Evolutionary conservation across 495 filamentous ascomycete genomes (phyloP).

Genomic region (Penicillium daleae): DNA sequence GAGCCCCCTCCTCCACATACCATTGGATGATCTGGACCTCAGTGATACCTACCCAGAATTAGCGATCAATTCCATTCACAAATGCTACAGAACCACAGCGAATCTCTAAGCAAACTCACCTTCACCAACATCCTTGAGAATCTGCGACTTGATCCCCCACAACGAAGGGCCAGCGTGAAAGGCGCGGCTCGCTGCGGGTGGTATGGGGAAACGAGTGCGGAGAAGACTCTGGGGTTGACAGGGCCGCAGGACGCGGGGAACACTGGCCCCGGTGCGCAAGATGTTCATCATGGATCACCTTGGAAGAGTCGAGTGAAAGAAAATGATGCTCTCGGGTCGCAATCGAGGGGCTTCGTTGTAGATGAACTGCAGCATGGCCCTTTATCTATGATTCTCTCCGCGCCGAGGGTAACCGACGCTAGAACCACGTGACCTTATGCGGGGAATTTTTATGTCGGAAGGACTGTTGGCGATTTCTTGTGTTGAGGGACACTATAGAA

Average conservation of each 20-base stretch:
- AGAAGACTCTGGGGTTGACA: conserved; percentile 35
- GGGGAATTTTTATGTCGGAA: conserved; percentile 6
- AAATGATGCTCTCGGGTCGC: conserved; percentile 1
- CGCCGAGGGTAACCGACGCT: conserved; percentile 50
- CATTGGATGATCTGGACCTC: conserved; percentile 99
- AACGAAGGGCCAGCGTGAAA: conserved; percentile 66
- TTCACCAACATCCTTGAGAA: conserved; percentile 96
- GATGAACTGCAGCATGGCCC: conserved; percentile 16
- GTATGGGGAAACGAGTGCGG: conserved; percentile 32
- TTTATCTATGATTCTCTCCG: conserved; percentile 27
- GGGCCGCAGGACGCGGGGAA: conserved; percentile 33
- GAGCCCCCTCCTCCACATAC: conserved; percentile 96
- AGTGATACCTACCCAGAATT: conserved; percentile 71
- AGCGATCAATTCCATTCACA: conserved; percentile 18
- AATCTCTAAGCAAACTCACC: conserved; percentile 53
- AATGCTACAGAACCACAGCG: not conserved
- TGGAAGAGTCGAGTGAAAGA: conserved; percentile 2
- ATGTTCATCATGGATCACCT: conserved; percentile 38
- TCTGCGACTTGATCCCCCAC: conserved; percentile 77
- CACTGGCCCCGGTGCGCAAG: conserved; percentile 34
- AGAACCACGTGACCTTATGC: conserved; percentile 38
- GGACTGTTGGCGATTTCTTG: not conserved
- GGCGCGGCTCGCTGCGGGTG: conserved; percentile 34
- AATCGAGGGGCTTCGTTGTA: conserved; percentile 3
- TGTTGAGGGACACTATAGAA: not conserved